Conservation (phyloP, 345 rosid genomes). For the Psidium friedrichsthalianum region DNA sequence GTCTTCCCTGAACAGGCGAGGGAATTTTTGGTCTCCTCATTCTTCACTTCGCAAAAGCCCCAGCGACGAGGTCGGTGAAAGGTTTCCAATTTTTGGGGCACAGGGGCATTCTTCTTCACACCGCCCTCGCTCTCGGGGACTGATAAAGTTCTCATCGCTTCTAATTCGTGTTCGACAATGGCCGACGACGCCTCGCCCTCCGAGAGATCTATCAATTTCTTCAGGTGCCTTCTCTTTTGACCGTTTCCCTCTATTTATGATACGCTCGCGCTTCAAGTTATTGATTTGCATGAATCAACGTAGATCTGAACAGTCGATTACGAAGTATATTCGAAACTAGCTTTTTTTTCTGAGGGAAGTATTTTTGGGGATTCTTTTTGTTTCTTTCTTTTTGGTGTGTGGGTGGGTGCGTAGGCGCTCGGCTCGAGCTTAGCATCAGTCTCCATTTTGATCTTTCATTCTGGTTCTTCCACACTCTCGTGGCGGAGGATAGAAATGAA, state of each 20-base stretch:
- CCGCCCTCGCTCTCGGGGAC: background rate
- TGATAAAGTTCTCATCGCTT: background rate
- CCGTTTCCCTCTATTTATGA: background rate
- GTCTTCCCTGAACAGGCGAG: background rate
- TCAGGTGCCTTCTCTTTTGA: slow-evolving; percentile 31
- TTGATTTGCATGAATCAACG: slow-evolving; percentile 3
- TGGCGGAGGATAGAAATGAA: background rate
- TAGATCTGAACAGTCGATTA: background rate
- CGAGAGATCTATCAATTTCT: slow-evolving; percentile 63
- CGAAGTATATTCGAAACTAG: background rate
- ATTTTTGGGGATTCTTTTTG: background rate
- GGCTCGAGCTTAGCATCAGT: background rate
- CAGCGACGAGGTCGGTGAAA: background rate
- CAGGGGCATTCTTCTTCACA: background rate
- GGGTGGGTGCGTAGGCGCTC: background rate
- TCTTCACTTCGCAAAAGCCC: background rate
- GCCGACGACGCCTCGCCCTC: slow-evolving; percentile 52
- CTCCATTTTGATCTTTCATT: background rate
- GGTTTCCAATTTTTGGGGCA: background rate
- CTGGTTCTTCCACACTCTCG: background rate
- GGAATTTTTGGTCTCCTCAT: background rate
- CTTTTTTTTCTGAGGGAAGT: background rate
- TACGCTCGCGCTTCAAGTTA: background rate
- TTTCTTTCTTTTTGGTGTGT: background rate
- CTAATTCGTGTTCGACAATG: slow-evolving; percentile 19